Evolutionary conservation across 2,329 filamentous ascomycete genomes (phyloP).

Genomic region (Hypoxylon sp.): DNA sequence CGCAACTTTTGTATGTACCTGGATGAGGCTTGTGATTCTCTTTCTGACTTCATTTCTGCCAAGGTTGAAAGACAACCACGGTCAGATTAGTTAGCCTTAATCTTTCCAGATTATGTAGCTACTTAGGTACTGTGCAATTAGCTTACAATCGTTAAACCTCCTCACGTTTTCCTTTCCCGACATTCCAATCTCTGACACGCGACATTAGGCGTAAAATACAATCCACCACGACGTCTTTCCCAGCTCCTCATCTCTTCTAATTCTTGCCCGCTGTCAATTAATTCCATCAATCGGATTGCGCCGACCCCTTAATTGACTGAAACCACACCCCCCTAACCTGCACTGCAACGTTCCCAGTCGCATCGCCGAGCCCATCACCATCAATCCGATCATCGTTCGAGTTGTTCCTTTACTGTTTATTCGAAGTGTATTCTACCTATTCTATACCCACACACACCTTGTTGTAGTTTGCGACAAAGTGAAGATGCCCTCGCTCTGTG

Average conservation of each 20-base stretch:
- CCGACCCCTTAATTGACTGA: slow-evolving; percentile 32
- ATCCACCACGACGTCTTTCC: slow-evolving; percentile 7
- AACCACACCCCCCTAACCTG: slow-evolving; percentile 18
- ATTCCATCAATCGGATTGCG: slow-evolving; percentile 29
- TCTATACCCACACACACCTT: slow-evolving; percentile 8
- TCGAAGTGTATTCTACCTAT: slow-evolving; percentile 10
- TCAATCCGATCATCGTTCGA: slow-evolving; percentile 28
- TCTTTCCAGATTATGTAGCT: slow-evolving; percentile 17
- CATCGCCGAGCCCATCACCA: slow-evolving; percentile 36
- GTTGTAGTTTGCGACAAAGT: slow-evolving; percentile 25
- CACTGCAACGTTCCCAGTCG: slow-evolving; percentile 42
- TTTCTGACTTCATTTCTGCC: slow-evolving; percentile 42
- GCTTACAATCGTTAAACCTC: slow-evolving; percentile 19
- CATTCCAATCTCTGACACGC: slow-evolving; percentile 38
- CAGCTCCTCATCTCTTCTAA: slow-evolving; percentile 7
- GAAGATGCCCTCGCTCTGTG: slow-evolving; percentile 69
- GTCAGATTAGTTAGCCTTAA: slow-evolving; percentile 13
- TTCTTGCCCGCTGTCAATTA: slow-evolving; percentile 5
- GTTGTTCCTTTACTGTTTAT: slow-evolving; percentile 34
- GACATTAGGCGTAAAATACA: slow-evolving; percentile 3
- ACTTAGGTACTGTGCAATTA: not conserved
- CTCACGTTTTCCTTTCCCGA: slow-evolving; percentile 29
- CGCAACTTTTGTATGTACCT: slow-evolving; percentile 2
- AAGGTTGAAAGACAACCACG: slow-evolving; percentile 20
- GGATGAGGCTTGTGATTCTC: slow-evolving; percentile 41